Percentiles rank a stretch among this genome's conserved stretches.
Evolutionary conservation across 768 basidiomycete species (phyloP).

Genomic region (Russula emetica): DNA sequence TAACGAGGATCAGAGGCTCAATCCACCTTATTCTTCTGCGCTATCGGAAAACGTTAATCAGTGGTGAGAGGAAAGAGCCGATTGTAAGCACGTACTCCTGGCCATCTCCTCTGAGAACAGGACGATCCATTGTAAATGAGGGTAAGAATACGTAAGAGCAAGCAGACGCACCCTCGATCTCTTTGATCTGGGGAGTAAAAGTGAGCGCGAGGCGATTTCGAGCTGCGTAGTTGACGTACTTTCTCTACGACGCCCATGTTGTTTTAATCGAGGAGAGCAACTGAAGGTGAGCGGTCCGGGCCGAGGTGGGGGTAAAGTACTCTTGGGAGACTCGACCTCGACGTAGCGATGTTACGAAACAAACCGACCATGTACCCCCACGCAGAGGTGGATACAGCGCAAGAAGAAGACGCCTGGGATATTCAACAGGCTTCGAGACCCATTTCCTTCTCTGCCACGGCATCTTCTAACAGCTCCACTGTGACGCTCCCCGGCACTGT

Average conservation of each 20-base stretch:
- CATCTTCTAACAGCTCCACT: slow-evolving; percentile 22
- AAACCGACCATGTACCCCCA: slow-evolving; percentile 67
- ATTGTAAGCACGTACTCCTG: slow-evolving; percentile 58
- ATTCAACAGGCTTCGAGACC: slow-evolving; percentile 28
- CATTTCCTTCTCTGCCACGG: slow-evolving; percentile 28
- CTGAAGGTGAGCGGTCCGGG: not conserved
- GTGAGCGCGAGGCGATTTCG: not conserved
- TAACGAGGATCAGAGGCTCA: not conserved
- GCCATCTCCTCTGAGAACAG: slow-evolving; percentile 84
- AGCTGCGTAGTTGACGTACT: slow-evolving; percentile 37
- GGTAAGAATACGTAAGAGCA: not conserved
- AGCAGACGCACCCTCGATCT: slow-evolving; percentile 76
- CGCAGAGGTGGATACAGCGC: slow-evolving; percentile 50
- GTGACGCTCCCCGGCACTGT: slow-evolving; percentile 18
- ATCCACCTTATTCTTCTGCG: slow-evolving; percentile 91
- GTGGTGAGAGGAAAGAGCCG: slow-evolving; percentile 1
- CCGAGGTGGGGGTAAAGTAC: slow-evolving; percentile 1
- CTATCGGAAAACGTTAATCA: slow-evolving; percentile 37
- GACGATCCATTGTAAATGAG: not conserved
- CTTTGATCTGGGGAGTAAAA: slow-evolving; percentile 67
- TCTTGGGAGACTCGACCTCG: not conserved
- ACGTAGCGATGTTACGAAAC: slow-evolving; percentile 40
- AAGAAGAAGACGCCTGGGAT: slow-evolving; percentile 47
- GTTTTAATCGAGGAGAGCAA: not conserved
- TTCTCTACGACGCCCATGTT: slow-evolving; percentile 95